A percentile compares a stretch with the other conserved stretches of the same genome.
phyloP scores from a whole-genome alignment of 1,284 basidiomycete species.

The Exobasidium rhododendri region DNA sequence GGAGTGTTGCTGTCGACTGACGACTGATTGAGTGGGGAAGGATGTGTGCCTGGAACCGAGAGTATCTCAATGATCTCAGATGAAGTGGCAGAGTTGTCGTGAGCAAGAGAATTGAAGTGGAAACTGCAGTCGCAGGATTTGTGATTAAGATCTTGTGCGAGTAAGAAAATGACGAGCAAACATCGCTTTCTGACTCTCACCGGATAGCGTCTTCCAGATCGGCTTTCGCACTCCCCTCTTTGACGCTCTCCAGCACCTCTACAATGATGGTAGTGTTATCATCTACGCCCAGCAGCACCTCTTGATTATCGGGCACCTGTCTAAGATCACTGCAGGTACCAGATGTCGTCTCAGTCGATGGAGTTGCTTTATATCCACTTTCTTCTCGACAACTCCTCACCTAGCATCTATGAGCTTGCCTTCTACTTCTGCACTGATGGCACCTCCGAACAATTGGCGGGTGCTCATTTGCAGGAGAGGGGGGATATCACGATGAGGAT shows the following conservation, averaged over 20 bases:
- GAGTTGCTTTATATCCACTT: neutral
- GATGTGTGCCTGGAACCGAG: slow-evolving; percentile 8
- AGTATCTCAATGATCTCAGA: slow-evolving; percentile 60
- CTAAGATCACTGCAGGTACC: slow-evolving; percentile 67
- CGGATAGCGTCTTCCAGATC: slow-evolving; percentile 46
- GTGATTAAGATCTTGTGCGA: neutral
- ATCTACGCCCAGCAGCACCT: slow-evolving; percentile 74
- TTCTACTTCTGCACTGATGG: slow-evolving; percentile 69
- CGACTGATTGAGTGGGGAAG: neutral
- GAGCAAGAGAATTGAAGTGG: slow-evolving; percentile 85
- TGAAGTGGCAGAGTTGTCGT: slow-evolving; percentile 77
- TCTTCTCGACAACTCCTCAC: slow-evolving; percentile 62
- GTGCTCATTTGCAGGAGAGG: no score
- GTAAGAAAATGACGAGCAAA: neutral
- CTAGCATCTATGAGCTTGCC: slow-evolving; percentile 73
- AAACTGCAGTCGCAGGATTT: slow-evolving; percentile 62
- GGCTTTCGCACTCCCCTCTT: slow-evolving; percentile 62
- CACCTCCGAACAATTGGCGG: slow-evolving; percentile 63
- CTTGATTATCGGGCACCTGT: slow-evolving; percentile 94
- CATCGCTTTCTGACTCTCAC: slow-evolving; percentile 41
- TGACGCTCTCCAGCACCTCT: slow-evolving; percentile 77
- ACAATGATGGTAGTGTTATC: slow-evolving; percentile 74
- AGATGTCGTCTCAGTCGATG: neutral
- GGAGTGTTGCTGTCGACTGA: neutral
- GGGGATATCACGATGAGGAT: no score